Base-by-base conservation (phyloP, 441 rosid genomes). In the Isatis lusitanica region DNA sequence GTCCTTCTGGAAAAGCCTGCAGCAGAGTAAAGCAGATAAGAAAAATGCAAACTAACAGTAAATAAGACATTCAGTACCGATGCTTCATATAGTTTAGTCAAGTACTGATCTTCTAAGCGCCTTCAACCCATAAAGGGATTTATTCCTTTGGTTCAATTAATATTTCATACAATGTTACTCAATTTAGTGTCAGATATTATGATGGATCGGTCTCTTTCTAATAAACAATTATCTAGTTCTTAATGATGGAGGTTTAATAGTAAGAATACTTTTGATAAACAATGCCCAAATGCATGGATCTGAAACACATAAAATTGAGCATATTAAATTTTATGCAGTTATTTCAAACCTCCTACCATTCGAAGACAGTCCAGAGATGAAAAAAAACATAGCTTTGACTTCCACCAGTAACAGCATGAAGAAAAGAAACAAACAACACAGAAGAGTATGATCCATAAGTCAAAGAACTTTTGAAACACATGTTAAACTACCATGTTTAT, bases 1-100 rank as follows among this genome's bases (percentile, higher is more conserved):
- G 60, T 67, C 79, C 86, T 80, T 77, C 79, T 4, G 86, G 81
- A 47, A 85, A 83, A 59, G 83, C 77, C 98, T 95, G 90, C 85
- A 82, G 56, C 51, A 77, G 40, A 73, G 65, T 38, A 78, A 66
- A 67, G 71, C 64, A 38, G 52, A 62, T 44, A 66, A 61, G 70
- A 68, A 48, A 48, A 50, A 66, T 47, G 73, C 58, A 68, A 33
- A 78, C 36, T 38, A 75, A 73, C 33, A 68, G 7, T 15, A 33
- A 12, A 28, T 17, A 66, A 60, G 42, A 33, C 36, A 33, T 2
- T 43, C 11, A 9, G 10, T n/a, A 36, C 24, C 17, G 15, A 18
- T 60, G 39, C 18, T 67, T 30, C 46, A 30, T 30, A 74, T 21
- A 46, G 15, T 35, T 58, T 9, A n/a, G 47, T 12, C n/a, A 52